These are phyloP conservation scores for Solanum ahanhuiri DNA, from an alignment of 257 asterid species.

Conservation along the genomic window DNA sequence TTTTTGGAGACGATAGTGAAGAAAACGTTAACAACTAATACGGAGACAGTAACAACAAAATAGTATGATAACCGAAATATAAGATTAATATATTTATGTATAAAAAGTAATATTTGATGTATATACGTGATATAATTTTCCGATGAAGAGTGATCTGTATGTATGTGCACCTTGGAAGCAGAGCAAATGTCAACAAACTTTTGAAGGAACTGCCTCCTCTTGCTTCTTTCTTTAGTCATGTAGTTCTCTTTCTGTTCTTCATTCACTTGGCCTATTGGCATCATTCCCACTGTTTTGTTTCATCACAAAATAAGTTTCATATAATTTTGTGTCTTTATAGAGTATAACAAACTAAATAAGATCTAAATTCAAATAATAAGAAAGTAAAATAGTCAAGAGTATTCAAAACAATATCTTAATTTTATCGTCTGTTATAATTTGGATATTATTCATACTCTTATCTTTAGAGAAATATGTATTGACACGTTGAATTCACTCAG, in stretches of 20 bases:
- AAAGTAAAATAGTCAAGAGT: neutral
- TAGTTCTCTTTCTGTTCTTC: slow-evolving; percentile 38
- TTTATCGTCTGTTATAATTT: neutral
- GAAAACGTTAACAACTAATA: neutral
- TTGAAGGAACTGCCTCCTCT: slow-evolving; percentile 44
- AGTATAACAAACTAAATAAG: neutral
- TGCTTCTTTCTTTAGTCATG: slow-evolving; percentile 36
- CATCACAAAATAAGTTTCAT: neutral
- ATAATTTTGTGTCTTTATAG: neutral
- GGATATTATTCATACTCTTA: neutral
- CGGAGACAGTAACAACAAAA: neutral
- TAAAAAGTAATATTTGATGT: neutral
- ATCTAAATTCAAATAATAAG: neutral
- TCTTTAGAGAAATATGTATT: neutral
- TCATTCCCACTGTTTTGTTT: slow-evolving; percentile 55
- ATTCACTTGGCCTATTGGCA: slow-evolving; percentile 51
- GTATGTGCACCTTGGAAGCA: slow-evolving; percentile 33
- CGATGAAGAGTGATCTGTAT: neutral
- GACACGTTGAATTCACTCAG: neutral
- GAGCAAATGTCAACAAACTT: slow-evolving; percentile 39
- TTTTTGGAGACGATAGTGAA: neutral
- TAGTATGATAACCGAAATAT: neutral
- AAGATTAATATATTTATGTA: neutral
- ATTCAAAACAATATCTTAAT: neutral
- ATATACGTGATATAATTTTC: neutral